Conservation (phyloP, 768 basidiomycete genomes). For the Termitomyces titanicus region DNA sequence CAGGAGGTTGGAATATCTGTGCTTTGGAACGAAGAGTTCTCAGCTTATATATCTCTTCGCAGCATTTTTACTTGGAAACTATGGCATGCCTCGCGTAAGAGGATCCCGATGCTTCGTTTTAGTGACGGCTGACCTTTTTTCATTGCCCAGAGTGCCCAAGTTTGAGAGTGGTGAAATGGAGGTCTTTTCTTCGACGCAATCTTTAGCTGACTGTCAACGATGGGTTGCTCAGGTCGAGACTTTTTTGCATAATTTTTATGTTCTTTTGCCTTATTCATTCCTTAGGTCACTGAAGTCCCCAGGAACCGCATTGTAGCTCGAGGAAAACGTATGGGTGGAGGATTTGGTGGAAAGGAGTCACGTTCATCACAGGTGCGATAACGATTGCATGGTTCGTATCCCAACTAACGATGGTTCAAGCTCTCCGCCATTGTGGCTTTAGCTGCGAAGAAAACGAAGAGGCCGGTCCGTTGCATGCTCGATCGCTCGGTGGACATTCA, state of each 20-base stretch:
- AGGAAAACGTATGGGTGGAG: conserved; percentile 13
- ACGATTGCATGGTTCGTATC: background rate
- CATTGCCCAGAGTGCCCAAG: conserved; percentile 7
- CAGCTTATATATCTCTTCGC: background rate
- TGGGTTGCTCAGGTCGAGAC: conserved; percentile 14
- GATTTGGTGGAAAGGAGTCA: conserved; percentile 15
- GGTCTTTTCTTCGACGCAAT: conserved; percentile 13
- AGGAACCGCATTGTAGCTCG: conserved; percentile 12
- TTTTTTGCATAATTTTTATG: background rate
- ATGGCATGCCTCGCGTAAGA: conserved; percentile 15
- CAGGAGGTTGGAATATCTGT: conserved; percentile 8
- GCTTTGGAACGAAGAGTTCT: too few relatives aligned
- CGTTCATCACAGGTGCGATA: conserved; percentile 7
- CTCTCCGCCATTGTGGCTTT: conserved; percentile 12
- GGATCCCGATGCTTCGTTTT: background rate
- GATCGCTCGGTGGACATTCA: conserved; percentile 15
- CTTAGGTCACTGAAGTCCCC: conserved; percentile 14
- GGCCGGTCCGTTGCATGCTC: conserved; percentile 15
- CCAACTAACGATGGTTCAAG: background rate
- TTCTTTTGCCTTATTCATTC: background rate
- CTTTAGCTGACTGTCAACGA: conserved; percentile 9
- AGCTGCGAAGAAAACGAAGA: conserved; percentile 13
- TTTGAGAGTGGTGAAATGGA: conserved; percentile 16
- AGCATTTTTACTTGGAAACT: conserved; percentile 16
- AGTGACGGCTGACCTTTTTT: background rate